These are phyloP conservation scores for Pseudocercospora musae DNA, from an alignment of 2,329 filamentous ascomycete species.

Conservation along the genomic window DNA sequence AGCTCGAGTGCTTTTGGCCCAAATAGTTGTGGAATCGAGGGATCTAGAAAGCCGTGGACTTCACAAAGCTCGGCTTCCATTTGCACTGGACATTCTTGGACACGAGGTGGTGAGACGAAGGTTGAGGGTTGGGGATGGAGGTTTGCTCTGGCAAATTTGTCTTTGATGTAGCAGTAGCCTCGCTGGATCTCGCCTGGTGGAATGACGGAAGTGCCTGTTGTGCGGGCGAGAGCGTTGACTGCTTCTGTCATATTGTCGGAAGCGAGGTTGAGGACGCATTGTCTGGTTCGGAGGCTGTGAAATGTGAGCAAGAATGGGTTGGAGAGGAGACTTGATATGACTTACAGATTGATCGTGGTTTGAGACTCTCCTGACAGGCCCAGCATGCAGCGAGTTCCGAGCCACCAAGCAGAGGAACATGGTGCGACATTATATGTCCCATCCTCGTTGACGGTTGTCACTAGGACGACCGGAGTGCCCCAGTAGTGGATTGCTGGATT, in stretches of 20 bases:
- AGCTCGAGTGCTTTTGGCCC: background rate
- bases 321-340: too few relatives aligned
- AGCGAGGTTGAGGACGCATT: slow-evolving; percentile 7
- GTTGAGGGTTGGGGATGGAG: background rate
- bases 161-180: slow-evolving; percentile 5
- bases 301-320: background rate
- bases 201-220: slow-evolving; percentile 2
- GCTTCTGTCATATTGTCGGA: slow-evolving; percentile 6
- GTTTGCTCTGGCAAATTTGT: slow-evolving; percentile 2
- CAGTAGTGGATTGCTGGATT: slow-evolving; percentile 7
- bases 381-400: slow-evolving; percentile 44
- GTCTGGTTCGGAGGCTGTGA: slow-evolving; percentile 2
- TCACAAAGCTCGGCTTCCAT: slow-evolving; percentile 7
- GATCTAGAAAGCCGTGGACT: background rate
- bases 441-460: slow-evolving; percentile 37
- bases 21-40: background rate
- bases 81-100: slow-evolving; percentile 9
- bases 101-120: slow-evolving; percentile 1
- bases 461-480: slow-evolving; percentile 9
- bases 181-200: background rate
- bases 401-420: slow-evolving; percentile 48
- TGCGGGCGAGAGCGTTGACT: slow-evolving; percentile 8
- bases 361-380: slow-evolving; percentile 32
- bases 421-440: slow-evolving; percentile 42
- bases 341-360: slow-evolving; percentile 6